These are phyloP conservation scores for Fibroporia radiculosa DNA, from an alignment of 768 basidiomycete genomes.

Conservation along the genomic window DNA sequence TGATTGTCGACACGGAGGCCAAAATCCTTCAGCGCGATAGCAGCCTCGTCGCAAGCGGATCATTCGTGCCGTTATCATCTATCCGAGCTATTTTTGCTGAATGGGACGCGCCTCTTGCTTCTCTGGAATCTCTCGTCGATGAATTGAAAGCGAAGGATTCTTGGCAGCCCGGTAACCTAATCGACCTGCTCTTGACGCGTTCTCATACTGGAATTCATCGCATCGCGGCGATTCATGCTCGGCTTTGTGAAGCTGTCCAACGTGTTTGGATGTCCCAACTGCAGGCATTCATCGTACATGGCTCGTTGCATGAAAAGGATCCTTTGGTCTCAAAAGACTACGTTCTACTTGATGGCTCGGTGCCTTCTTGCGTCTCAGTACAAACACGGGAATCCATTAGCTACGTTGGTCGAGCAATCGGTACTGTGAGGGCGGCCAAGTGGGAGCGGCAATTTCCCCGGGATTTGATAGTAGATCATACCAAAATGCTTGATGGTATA, in stretches of 20 bases:
- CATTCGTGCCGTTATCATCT: conserved; percentile 81
- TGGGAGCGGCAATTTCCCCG: conserved; percentile 75
- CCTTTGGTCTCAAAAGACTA: conserved; percentile 60
- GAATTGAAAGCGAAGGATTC: conserved; percentile 45
- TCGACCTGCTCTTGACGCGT: conserved; percentile 67
- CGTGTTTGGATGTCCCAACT: conserved; percentile 80
- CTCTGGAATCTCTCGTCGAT: conserved; percentile 57
- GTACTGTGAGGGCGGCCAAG: conserved; percentile 72
- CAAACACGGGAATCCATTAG: conserved; percentile 74
- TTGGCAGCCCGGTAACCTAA: conserved; percentile 72
- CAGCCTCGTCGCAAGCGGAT: conserved; percentile 66
- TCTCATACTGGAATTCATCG: conserved; percentile 75
- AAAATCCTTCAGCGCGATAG: conserved; percentile 71
- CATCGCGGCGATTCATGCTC: conserved; percentile 62
- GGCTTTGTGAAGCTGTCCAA: conserved; percentile 69
- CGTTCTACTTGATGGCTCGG: conserved; percentile 50
- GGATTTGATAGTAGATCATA: conserved; percentile 56
- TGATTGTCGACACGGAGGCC: conserved; percentile 75
- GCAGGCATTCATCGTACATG: conserved; percentile 76
- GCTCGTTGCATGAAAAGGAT: conserved; percentile 52
- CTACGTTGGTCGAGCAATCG: conserved; percentile 83
- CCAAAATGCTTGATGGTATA: conserved; percentile 53
- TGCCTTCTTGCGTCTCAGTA: conserved; percentile 68
- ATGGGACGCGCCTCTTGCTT: conserved; percentile 83
- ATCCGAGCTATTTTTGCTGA: conserved; percentile 76